A percentile compares a stretch with the other conserved stretches of the same genome.
Evolutionary conservation across 352 stramenopile genomes (phyloP).

Genomic region (Phytophthora pistaciae): DNA sequence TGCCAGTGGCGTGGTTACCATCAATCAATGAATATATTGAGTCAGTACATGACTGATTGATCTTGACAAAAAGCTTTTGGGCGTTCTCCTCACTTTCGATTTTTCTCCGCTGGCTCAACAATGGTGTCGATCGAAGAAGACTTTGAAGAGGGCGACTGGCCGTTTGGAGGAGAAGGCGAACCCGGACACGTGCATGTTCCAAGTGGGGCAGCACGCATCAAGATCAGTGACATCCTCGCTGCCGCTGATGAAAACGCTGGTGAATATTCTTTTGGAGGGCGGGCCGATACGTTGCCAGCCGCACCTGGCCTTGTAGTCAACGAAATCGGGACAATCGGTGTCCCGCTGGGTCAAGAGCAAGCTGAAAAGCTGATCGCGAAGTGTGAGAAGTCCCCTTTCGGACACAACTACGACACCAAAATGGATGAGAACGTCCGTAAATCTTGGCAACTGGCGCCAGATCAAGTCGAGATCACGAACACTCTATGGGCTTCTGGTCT

Average conservation of each 20-base stretch:
- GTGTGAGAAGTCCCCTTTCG: conserved; percentile 26
- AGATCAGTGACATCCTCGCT: conserved; percentile 19
- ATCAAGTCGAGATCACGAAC: conserved; percentile 20
- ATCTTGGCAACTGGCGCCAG: conserved; percentile 17
- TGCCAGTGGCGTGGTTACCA: no score
- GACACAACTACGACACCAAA: conserved; percentile 13
- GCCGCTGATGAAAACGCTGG: conserved; percentile 11
- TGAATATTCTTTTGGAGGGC: conserved; percentile 27
- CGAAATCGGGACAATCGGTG: conserved; percentile 7
- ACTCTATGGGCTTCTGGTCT: conserved; percentile 5
- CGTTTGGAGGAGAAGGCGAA: conserved; percentile 12
- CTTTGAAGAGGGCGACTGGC: conserved; percentile 14
- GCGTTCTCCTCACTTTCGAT: background rate
- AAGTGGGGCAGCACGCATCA: background rate
- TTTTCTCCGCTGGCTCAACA: background rate
- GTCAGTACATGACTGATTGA: background rate
- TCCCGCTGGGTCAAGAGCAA: conserved; percentile 3
- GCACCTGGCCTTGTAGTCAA: conserved; percentile 3
- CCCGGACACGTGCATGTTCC: conserved; percentile 8
- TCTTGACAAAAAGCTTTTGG: background rate
- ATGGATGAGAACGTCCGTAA: conserved; percentile 19
- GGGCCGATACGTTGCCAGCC: conserved; percentile 8
- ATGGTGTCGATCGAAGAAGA: conserved; percentile 5
- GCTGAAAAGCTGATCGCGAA: conserved; percentile 20
- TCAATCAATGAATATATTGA: no score